These are phyloP conservation scores for Cornus controversa DNA, from an alignment of 148 eudicot species.

Conservation along the genomic window DNA sequence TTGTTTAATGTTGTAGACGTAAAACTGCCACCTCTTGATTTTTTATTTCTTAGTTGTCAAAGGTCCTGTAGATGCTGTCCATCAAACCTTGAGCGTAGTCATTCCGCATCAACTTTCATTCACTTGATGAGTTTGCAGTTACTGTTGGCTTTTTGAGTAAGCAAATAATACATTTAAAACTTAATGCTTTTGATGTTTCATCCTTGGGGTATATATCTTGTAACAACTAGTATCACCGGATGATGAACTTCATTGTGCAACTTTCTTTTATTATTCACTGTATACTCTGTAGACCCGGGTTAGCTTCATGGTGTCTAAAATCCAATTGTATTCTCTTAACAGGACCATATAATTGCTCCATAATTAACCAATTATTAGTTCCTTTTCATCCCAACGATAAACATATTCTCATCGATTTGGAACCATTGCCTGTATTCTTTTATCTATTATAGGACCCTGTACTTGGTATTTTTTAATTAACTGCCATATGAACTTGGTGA, in stretches of 20 bases:
- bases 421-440: background rate
- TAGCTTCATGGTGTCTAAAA: no score
- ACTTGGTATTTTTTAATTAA: background rate
- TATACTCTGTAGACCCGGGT: background rate
- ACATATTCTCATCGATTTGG: background rate
- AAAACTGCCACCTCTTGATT: background rate
- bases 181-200: no score
- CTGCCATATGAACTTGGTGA: background rate
- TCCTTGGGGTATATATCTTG: no score
- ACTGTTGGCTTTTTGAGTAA: no score
- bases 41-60: background rate
- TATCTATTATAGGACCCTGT: background rate
- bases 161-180: no score
- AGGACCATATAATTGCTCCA: no score
- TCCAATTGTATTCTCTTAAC: background rate
- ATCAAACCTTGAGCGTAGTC: background rate
- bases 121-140: no score
- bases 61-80: background rate
- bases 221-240: background rate
- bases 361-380: background rate
- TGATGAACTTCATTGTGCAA: background rate
- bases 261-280: background rate
- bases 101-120: no score
- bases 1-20: background rate
- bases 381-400: background rate